These are phyloP conservation scores for Santalum album DNA, from an alignment of 164 flowering plant species.

Conservation along the genomic window DNA sequence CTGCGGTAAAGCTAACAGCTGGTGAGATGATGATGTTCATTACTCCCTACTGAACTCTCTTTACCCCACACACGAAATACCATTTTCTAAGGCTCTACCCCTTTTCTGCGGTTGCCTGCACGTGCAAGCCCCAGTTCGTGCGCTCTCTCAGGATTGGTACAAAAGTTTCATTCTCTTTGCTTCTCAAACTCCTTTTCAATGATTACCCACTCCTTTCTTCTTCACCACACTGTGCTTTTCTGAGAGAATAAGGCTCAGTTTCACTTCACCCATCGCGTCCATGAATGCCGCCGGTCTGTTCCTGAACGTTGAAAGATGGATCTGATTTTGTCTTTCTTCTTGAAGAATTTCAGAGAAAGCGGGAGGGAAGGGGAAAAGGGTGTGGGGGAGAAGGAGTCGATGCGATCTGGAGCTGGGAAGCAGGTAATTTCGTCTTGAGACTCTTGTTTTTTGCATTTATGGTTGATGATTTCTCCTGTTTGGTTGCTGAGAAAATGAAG, in stretches of 20 bases:
- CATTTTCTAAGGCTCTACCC: neutral
- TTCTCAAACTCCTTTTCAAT: conserved; percentile 5
- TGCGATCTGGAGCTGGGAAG: conserved; percentile 6
- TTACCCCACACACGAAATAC: neutral
- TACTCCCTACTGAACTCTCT: neutral
- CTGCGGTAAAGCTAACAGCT: too few relatives aligned
- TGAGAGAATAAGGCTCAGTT: conserved; percentile 27
- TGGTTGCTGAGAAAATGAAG: conserved; percentile 6
- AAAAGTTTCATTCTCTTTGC: neutral
- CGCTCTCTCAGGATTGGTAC: conserved; percentile 1
- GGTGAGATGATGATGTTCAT: too few relatives aligned
- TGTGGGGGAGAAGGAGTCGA: too few relatives aligned
- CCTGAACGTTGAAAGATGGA: neutral
- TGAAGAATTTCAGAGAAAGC: neutral
- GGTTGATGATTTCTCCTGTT: neutral
- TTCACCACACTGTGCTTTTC: too few relatives aligned
- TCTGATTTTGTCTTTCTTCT: neutral
- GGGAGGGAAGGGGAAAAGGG: neutral
- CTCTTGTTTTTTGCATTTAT: neutral
- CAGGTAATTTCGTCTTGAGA: neutral
- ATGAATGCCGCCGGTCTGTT: neutral
- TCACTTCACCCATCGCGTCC: neutral
- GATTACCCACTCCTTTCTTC: conserved; percentile 7
- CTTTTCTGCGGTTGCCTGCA: conserved; percentile 9
- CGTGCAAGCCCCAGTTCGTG: conserved; percentile 15